These are phyloP conservation scores for Calvatia gigantea DNA, from an alignment of 768 basidiomycete genomes.

Conservation along the genomic window DNA sequence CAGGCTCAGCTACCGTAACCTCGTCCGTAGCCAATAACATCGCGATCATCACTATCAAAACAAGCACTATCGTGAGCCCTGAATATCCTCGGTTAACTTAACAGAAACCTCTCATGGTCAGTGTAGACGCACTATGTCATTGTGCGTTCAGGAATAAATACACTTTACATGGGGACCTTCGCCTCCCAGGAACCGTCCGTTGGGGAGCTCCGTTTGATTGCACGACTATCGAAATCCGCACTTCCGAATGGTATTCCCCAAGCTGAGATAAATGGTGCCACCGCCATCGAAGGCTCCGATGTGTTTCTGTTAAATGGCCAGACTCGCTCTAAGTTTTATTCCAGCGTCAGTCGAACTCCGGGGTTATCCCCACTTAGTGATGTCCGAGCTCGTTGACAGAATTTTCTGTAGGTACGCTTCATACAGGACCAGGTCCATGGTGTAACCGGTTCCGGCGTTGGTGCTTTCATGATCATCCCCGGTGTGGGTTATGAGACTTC, in stretches of 20 bases:
- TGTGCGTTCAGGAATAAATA: constrained; percentile 38
- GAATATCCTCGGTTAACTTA: background rate
- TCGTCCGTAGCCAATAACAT: constrained; percentile 38
- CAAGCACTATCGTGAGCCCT: constrained; percentile 37
- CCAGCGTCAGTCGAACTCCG: constrained; percentile 29
- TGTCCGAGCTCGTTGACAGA: background rate
- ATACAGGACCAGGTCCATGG: constrained; percentile 50
- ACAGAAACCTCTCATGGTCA: background rate
- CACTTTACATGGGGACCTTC: constrained; percentile 43
- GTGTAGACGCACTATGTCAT: constrained; percentile 44
- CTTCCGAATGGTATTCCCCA: constrained; percentile 35
- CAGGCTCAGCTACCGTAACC: constrained; percentile 39
- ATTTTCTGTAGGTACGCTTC: constrained; percentile 36
- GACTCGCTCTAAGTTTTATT: constrained; percentile 48
- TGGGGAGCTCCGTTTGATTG: constrained; percentile 46
- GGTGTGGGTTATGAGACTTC: constrained; percentile 41
- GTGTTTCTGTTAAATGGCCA: constrained; percentile 41
- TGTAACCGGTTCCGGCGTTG: constrained; percentile 42
- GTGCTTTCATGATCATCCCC: constrained; percentile 43
- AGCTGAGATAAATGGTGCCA: constrained; percentile 38
- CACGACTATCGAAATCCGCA: constrained; percentile 37
- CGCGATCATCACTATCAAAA: constrained; percentile 37
- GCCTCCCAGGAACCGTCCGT: constrained; percentile 43
- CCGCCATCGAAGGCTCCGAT: constrained; percentile 45
- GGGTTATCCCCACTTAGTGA: background rate